Base-by-base conservation (phyloP, 306 rosid genomes). In the Elaeagnus macrophylla region DNA sequence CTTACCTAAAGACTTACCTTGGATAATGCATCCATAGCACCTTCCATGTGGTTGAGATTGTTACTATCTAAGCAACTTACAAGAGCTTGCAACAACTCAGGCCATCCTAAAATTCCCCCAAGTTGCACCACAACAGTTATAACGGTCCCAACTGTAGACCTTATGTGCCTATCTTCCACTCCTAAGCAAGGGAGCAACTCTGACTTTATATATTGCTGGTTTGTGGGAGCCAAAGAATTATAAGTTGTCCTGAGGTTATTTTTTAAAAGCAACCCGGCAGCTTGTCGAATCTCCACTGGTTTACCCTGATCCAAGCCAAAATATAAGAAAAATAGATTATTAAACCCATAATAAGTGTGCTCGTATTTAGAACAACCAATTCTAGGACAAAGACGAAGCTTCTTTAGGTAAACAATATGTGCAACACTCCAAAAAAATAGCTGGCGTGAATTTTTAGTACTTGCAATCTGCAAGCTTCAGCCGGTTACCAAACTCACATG, bases 21-120 rank as follows among this genome's bases (percentile, higher is more conserved):
- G 63, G 96, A 93, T 60, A 93, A 79, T 12, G 96, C 88, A 69
- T 93, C 99, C 99, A 93, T 93, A 45, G 96, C 99, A 54, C 99
- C 99, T 83, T 93, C 99, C 99, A 93, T 84, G 74, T 84, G 99
- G 75, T 73, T 87, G 52, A 83, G 61, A 68, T 93, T 95, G 70
- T 70, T 82, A 64, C 96, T 88, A 65, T 93, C 96, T 72, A 93
- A 72, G 66, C 96, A 93, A 75, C 32, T 88, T 36, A 93, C 95
- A 43, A 93, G 96, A 45, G 87, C 94, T 61, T 93, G 84, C 94
- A 93, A 74, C 71, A 93, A 79, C 61, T 88, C 99, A 1, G 94
- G 96, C 99, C 99, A 93, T 55, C 87, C 95, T 61, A 63, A 54
- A 70, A 88, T 54, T 66, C 99, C 99, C 51, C 78, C 95, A 16